Conservation (phyloP, 2,329 filamentous ascomycete species). For the Zymoseptoria tritici region DNA sequence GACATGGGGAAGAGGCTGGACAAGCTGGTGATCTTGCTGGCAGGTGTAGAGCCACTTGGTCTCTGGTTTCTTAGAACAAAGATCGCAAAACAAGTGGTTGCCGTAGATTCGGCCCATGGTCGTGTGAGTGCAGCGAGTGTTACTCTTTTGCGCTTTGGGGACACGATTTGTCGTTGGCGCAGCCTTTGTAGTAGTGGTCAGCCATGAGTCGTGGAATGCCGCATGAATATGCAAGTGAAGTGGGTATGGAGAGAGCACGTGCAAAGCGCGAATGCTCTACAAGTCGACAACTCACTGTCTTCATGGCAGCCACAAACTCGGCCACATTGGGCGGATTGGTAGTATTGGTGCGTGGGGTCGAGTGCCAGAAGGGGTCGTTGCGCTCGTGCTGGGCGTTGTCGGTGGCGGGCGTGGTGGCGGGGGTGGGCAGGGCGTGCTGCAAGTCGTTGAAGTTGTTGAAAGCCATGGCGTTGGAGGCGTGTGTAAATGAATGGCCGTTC, state of each 20-base stretch:
- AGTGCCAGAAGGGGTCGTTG: constrained; percentile 16
- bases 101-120: constrained; percentile 61
- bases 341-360: constrained; percentile 11
- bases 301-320: constrained; percentile 16
- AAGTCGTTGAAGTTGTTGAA: not conserved
- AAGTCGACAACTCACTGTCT: constrained; percentile 14
- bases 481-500: not conserved
- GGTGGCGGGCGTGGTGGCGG: not conserved
- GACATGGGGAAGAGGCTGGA: constrained; percentile 4
- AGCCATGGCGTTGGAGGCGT: not conserved
- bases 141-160: not conserved
- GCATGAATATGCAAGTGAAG: not conserved
- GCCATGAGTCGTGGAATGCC: not conserved
- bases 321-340: constrained; percentile 3
- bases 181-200: not conserved
- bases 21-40: constrained; percentile 48
- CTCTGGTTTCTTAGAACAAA: constrained; percentile 49
- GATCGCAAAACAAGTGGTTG: constrained; percentile 43
- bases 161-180: not conserved
- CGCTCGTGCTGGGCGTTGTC: not conserved
- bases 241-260: too few relatives aligned
- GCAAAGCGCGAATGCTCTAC: not conserved
- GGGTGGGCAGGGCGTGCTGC: not conserved
- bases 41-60: constrained; percentile 71
- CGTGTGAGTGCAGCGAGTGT: constrained; percentile 54